Evolutionary conservation across 768 basidiomycete genomes (phyloP), one percentile per base, ranked within the genome.

Genomic region (Grammothele lineata): DNA sequence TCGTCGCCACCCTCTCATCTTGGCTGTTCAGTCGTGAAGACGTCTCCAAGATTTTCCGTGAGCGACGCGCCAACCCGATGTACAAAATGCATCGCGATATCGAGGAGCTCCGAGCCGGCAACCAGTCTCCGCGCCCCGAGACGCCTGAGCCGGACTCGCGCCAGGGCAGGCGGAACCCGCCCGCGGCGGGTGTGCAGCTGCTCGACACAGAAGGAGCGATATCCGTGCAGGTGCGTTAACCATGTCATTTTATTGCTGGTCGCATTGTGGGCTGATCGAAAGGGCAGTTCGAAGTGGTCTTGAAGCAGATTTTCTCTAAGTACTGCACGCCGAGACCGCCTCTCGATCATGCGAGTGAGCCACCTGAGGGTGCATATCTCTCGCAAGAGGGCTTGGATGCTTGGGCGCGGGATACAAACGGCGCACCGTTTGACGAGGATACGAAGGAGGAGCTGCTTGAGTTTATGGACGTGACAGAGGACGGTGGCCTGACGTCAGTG

Each of bases 351-450:
- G 24, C 33, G 2, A 27, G 32, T 3, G 50, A 50, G 33, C 60
- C 59, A 23, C 62, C 69, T 12, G 66, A 72, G 4, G 69, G 74
- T 54, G 81, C 87, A 36, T 83, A 69, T 62, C 68, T 89, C 15
- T 70, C 76, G 6, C 63, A 72, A 1, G 69, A 78, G 47, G 87
- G 79, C 7, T 64, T 91, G 41, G 87, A 90, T 62, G 70, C 71
- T 35, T 92, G 85, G 83, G 87, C 88, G 11, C 66, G 66, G 21
- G 89, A 87, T 47, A 92, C 89, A 9, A 92, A 92, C 50, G 89
- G 88, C n/a, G 72, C 74, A 32, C 80, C 84, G n/a, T 87, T 91
- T 51, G 75, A 82, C 33, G 70, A 80, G 42, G 87, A 84, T 56
- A 83, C 85, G 15, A 90, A 87, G 63, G 79, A 85, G 34, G 89